Base-by-base conservation (phyloP, 306 rosid genomes). In the Gillenia trifoliata region DNA sequence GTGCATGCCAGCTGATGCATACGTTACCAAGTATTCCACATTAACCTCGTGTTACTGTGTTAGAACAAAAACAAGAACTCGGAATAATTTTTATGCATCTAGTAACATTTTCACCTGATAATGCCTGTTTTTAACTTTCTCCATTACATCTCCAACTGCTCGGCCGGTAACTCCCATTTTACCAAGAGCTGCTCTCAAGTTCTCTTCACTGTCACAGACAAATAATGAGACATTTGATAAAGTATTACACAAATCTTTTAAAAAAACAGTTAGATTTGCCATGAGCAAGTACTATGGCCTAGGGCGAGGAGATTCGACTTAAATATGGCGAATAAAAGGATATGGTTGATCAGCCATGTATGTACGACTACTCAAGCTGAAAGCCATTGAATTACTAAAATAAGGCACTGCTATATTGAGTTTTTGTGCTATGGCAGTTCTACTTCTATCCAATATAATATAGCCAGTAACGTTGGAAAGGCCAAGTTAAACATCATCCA, bases 1-100 rank as follows among this genome's bases (percentile, higher is more conserved):
- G 99, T 94, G 85, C 97, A 94, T n/a, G 99, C 97, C 83, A 94
- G 79, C 97, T 94, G 86, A 76, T 23, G 77, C 71, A 71, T 68
- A 38, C 56, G 76, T 75, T 59, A 79, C 31, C 77, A 80, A 71
- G 63, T 65, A 64, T 72, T 70, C 83, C 69, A 45, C 49, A 50
- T 76, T 49, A 78, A 74, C 29, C 74, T 70, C 52, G 73, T 67
- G 36, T 33, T n/a, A 34, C 38, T 49, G 73, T 67, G 36, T 33
- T n/a, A 34, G 49, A 57, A 64, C 43, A 47, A 54, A 33, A 56
- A 16, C 64, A 83, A 64, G 30, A 52, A 50, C 64, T 73, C 8
- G 62, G 47, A 74, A 71, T 63, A 62, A 83, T 73, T 66, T 66
- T 72, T 17, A 73, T 64, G n/a, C 63, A 70, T 67, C 59, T 5